These are phyloP conservation scores for Suillus subalutaceus DNA, from an alignment of 768 basidiomycete genomes.

Conservation along the genomic window DNA sequence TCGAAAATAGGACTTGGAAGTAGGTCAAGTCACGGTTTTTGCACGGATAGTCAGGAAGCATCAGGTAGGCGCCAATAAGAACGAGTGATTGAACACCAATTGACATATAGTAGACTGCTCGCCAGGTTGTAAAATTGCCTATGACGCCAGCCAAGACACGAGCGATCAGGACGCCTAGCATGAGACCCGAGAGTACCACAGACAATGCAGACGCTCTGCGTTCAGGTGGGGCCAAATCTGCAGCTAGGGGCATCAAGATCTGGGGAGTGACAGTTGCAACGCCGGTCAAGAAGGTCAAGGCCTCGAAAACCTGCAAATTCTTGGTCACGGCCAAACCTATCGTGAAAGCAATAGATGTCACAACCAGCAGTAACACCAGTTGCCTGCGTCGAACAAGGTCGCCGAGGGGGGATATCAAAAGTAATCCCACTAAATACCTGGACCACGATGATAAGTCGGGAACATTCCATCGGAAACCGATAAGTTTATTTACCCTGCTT, in stretches of 20 bases:
- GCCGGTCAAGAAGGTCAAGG: too few species aligned
- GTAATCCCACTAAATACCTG: too few species aligned
- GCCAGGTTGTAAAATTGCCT: conserved; percentile 70
- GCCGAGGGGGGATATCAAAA: too few species aligned
- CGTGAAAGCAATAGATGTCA: too few species aligned
- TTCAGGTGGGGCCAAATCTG: conserved; percentile 77
- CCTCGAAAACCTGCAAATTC: too few species aligned
- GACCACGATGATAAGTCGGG: too few species aligned
- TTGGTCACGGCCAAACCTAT: too few species aligned
- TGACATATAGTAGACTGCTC: conserved; percentile 50
- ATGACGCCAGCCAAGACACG: conserved; percentile 77
- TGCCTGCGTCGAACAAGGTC: too few species aligned
- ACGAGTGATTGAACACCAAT: conserved; percentile 69
- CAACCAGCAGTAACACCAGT: too few species aligned
- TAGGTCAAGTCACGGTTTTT: conserved; percentile 71
- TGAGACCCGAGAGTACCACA: conserved; percentile 67
- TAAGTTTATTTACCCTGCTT: too few species aligned
- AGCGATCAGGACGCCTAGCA: conserved; percentile 74
- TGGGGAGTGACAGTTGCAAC: too few species aligned
- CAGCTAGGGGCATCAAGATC: conserved; percentile 45
- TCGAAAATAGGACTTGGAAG: conserved; percentile 5
- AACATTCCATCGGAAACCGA: too few species aligned
- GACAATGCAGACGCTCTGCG: conserved; percentile 71
- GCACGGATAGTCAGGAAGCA: conserved; percentile 83
- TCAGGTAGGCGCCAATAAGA: conserved; percentile 57